phyloP scores from a whole-genome alignment of 2,329 filamentous ascomycete species.

The Chrysoporthe cubensis region DNA sequence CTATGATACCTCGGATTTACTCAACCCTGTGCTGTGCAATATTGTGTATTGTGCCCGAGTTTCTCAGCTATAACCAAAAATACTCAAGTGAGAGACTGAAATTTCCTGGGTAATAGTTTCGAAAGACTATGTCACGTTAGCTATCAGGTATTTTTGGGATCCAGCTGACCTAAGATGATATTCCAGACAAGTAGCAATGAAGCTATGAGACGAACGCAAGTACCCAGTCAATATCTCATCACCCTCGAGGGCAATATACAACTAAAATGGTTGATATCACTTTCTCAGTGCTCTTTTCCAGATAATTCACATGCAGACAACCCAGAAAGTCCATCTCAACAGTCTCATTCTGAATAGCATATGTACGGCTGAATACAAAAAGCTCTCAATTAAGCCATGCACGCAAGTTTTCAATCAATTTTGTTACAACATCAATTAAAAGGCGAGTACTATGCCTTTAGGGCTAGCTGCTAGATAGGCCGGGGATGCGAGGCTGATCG shows the following conservation, averaged over 20 bases:
- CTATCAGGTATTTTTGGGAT: background rate
- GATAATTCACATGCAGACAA: background rate
- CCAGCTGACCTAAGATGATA: background rate
- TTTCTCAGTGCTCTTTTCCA: background rate
- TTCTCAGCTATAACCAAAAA: background rate
- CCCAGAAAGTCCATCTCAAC: background rate
- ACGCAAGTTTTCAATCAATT: no score
- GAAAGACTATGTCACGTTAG: background rate
- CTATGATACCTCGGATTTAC: background rate
- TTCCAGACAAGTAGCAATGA: background rate
- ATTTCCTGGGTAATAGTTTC: background rate
- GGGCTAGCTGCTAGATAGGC: no score
- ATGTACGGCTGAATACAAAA: background rate
- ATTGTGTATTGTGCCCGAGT: background rate
- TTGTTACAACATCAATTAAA: no score
- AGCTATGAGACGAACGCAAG: background rate
- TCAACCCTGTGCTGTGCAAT: background rate
- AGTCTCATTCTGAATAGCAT: background rate
- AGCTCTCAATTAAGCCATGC: no score
- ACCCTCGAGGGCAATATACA: background rate
- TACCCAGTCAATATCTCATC: background rate
- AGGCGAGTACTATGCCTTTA: no score
- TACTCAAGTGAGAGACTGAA: background rate
- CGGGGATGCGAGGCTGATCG: no score
- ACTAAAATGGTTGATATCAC: background rate